These are phyloP conservation scores for Gynostemma pentaphyllum DNA, from an alignment of 306 rosid species.

Conservation along the genomic window DNA sequence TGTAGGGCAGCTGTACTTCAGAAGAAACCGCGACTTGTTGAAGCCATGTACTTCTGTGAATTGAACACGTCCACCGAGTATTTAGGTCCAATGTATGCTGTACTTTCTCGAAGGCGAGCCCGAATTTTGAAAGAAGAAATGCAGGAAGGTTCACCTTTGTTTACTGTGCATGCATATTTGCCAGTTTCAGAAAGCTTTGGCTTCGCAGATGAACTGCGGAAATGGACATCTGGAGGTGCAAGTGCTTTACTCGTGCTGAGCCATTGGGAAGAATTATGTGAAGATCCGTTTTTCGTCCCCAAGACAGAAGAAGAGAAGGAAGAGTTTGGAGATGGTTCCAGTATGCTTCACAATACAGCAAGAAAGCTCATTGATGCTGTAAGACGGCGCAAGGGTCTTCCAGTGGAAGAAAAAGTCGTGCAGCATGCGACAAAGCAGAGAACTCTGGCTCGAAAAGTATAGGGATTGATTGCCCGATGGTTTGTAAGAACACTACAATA, in stretches of 20 bases:
- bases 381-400: constrained; percentile 77
- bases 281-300: constrained; percentile 91
- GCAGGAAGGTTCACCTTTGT: constrained; percentile 95
- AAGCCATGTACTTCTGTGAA: constrained; percentile 92
- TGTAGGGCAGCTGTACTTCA: constrained; percentile 76
- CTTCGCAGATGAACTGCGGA: constrained; percentile 81
- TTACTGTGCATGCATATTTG: constrained; percentile 79
- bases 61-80: constrained; percentile 62
- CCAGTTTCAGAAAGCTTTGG: constrained; percentile 92
- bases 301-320: constrained; percentile 84
- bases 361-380: constrained; percentile 68
- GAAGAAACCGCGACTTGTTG: constrained; percentile 73
- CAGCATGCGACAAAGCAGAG: constrained; percentile 90
- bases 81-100: constrained; percentile 83
- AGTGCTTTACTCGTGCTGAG: constrained; percentile 82
- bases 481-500: neutral
- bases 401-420: constrained; percentile 83
- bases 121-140: constrained; percentile 72
- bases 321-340: constrained; percentile 93
- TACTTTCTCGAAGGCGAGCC: constrained; percentile 76
- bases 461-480: constrained; percentile 2
- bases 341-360: constrained; percentile 85
- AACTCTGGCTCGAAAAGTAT: constrained; percentile 85
- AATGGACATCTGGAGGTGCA: constrained; percentile 77
- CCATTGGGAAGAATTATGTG: constrained; percentile 82